Conservation (phyloP, 1,139 yeast genomes). For the Wickerhamiella infanticola region DNA sequence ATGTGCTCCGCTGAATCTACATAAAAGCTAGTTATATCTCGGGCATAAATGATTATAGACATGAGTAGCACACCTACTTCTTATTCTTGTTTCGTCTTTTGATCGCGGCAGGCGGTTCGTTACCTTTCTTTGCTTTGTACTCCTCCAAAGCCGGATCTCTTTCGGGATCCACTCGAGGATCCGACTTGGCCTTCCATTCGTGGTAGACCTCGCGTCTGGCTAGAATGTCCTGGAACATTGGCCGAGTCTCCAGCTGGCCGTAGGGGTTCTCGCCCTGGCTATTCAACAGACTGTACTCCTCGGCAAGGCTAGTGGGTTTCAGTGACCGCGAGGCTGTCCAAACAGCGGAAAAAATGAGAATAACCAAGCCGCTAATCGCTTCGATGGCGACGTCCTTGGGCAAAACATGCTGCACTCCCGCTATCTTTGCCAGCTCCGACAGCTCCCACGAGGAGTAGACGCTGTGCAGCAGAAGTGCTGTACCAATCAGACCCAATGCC, state of each 20-base stretch:
- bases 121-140: neutral
- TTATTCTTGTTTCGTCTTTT: neutral
- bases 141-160: neutral
- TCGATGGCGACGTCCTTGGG: constrained; percentile 19
- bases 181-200: constrained; percentile 16
- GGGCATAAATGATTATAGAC: neutral
- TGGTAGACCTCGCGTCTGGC: constrained; percentile 18
- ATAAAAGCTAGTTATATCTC: neutral
- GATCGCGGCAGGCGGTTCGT: neutral
- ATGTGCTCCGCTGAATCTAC: too few species aligned
- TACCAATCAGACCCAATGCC: constrained; percentile 9
- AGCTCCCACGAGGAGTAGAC: constrained; percentile 26
- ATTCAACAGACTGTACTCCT: constrained; percentile 15
- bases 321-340: constrained; percentile 15
- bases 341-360: constrained; percentile 17
- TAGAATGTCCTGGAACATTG: constrained; percentile 21
- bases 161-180: neutral
- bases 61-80: neutral
- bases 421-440: constrained; percentile 17
- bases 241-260: constrained; percentile 21
- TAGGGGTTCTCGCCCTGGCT: constrained; percentile 14
- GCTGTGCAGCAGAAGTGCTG: constrained; percentile 19
- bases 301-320: constrained; percentile 19
- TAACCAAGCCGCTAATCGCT: constrained; percentile 19
- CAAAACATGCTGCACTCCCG: constrained; percentile 8